Base-by-base conservation (phyloP, 2,329 filamentous ascomycete species). In the Epichloe sibirici region DNA sequence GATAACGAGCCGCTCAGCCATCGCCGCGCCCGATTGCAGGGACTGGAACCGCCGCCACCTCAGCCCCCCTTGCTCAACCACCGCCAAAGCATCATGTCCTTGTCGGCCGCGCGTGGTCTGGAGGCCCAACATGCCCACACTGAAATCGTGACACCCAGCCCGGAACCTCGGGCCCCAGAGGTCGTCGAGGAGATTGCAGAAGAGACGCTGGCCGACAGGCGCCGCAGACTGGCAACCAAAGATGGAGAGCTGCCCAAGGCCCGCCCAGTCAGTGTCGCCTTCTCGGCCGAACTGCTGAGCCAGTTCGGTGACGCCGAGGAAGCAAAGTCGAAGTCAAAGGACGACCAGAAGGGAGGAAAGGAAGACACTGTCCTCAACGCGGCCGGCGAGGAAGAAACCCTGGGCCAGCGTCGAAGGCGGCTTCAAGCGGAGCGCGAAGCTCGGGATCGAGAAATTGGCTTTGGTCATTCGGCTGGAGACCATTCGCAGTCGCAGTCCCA, bases 1-100 rank as follows among this genome's bases (percentile, higher is more conserved):
- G 93, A 98, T 62, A 93, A 90, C 52, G 93, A 97, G 65, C 90
- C 93, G 0, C 73, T 96, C 21, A 90, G 86, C 61, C 77, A 77
- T 40, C 83, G 90, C 3, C 82, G 88, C 47, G 86, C 85, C 42
- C 78, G 90, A 52, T 74, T 96, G 6, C 78, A 84, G 44, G 88
- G 87, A 39, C 74, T 78, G 15, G 71, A 74, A 44, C 75, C 77
- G 17, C 68, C 70, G 44, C 23, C 51, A 1, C 42, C 37, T 7
- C 68, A 69, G 0, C 65, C 70, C 6, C 6, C 64, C 63, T 5
- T 4, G 31, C 59, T 66, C 52, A 66, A 65, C 49, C 71, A 71
- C 49, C 72, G 70, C 47, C 69, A 69, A 44, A 78, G 70, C 60
- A 67, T 71, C 57, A 68, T 78, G 57, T 69, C 69, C 3, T 61